Base-by-base conservation (phyloP, 1,284 basidiomycete genomes). In the Pseudozyma sp. region DNA sequence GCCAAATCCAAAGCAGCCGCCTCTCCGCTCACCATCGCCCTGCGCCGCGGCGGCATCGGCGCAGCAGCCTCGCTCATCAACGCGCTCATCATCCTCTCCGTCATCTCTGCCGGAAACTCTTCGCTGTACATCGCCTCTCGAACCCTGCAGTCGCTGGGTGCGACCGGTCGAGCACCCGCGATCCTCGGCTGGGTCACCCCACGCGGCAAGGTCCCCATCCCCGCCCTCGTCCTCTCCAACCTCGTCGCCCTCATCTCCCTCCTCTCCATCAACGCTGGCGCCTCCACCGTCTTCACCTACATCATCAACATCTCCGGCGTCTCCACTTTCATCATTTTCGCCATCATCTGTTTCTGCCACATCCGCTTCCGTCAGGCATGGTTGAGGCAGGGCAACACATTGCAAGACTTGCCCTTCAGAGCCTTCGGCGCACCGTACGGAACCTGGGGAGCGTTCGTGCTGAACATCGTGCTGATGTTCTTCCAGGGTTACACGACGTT, bases 81-180 rank as follows among this genome's bases (percentile, higher is more conserved):
- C 40, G 69, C 64, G 4, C 55, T 80, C n/a, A 74, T 80, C 57
- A 72, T 80, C 30, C 53, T 80, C 33, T 59, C 56, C 5, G 68
- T 77, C 54, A 63, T 79, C 35, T 71, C 67, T 5, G 78, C 74
- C 0, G 72, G 70, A 10, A 79, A 75, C 49, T 73, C 75, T 14
- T 74, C 64, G 19, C 64, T 79, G 17, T 79, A 79, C 70, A 74
- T 75, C 29, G 72, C 75, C 9, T 79, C 78, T 0, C 65, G 78
- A 11, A 79, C 75, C 0, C 54, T 79, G 1, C 63, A 73, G 37
- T 72, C 65, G 14, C 58, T 79, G 17, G 77, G 69, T 35, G 59
- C 65, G 3, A 70, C 64, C 10, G 62, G 75, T n/a, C 53, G 71
- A 39, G 77, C 77, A 3, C 75, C 75, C n/a, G 47, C 53, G 37